Percentiles rank a stretch among this genome's conserved stretches.
phyloP scores from a whole-genome alignment of 768 basidiomycete genomes.

The Lentinula edodes region DNA sequence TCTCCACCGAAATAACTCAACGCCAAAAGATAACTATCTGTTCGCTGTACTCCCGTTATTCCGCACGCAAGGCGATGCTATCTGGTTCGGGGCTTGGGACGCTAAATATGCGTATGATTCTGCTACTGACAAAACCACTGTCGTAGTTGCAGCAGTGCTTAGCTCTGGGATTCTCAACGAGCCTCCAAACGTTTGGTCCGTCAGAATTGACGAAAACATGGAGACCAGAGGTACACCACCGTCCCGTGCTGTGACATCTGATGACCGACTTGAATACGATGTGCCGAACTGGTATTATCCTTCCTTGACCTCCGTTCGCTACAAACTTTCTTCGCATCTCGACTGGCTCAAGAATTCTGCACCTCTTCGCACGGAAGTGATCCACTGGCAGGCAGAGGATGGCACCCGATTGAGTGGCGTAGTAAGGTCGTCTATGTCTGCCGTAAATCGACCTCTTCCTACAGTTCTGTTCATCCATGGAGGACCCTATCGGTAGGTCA shows the following conservation, averaged over 20 bases:
- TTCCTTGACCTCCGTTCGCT: conserved; percentile 5
- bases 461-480: conserved; percentile 28
- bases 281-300: not conserved
- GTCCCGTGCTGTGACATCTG: conserved; percentile 5
- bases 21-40: conserved; percentile 12
- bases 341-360: conserved; percentile 25
- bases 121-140: conserved; percentile 16
- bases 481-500: conserved; percentile 25
- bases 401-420: conserved; percentile 24
- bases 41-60: conserved; percentile 17
- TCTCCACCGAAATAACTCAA: conserved; percentile 11
- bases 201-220: conserved; percentile 14
- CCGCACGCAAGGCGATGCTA: conserved; percentile 24
- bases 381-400: conserved; percentile 24
- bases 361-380: conserved; percentile 18
- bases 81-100: conserved; percentile 34
- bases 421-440: conserved; percentile 22
- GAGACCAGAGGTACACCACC: not conserved
- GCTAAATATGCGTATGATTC: conserved; percentile 17
- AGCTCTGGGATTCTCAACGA: conserved; percentile 27
- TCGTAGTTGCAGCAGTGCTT: conserved; percentile 23
- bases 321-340: conserved; percentile 26
- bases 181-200: conserved; percentile 30
- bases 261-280: not conserved
- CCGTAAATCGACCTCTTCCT: conserved; percentile 15